These are phyloP conservation scores for Mortierella sp. DNA, from an alignment of 371 early-diverging fungal species.

Conservation along the genomic window DNA sequence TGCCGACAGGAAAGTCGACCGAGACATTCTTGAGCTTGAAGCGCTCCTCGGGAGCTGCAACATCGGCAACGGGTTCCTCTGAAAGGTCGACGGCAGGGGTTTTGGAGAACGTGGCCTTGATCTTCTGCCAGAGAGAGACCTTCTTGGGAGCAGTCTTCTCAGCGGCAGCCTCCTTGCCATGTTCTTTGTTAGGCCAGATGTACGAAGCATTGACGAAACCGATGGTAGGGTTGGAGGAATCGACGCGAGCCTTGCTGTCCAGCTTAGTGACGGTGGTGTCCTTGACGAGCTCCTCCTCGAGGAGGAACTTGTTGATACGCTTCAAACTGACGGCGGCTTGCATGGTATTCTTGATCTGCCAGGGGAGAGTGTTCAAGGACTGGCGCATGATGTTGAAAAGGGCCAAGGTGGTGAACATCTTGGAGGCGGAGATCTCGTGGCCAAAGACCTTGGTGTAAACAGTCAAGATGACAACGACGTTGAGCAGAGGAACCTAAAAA, in stretches of 20 bases:
- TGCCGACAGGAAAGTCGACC: conserved; percentile 70
- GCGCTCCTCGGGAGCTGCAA: conserved; percentile 31
- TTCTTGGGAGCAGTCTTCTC: conserved; percentile 25
- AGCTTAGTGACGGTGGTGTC: conserved; percentile 42
- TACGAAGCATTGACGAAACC: conserved; percentile 70
- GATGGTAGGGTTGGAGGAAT: conserved; percentile 33
- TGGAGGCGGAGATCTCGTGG: conserved; percentile 69
- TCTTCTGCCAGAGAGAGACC: conserved; percentile 24
- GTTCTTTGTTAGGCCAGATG: conserved; percentile 62
- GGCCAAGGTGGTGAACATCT: conserved; percentile 74
- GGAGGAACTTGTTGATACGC: conserved; percentile 78
- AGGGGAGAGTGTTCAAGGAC: conserved; percentile 82
- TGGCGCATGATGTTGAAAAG: conserved; percentile 74
- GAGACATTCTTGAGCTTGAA: conserved; percentile 68
- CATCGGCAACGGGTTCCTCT: conserved; percentile 28
- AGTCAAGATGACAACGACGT: conserved; percentile 68
- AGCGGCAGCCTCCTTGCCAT: conserved; percentile 17
- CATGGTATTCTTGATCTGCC: conserved; percentile 72
- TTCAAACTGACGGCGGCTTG: conserved; percentile 79
- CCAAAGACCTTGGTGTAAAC: conserved; percentile 66
- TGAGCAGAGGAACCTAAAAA: conserved; percentile 62
- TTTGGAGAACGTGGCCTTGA: conserved; percentile 39
- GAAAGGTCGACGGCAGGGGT: background rate
- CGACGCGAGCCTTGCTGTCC: conserved; percentile 22
- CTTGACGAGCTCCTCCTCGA: conserved; percentile 76